These are phyloP conservation scores for Annulohypoxylon truncatum DNA, from an alignment of 2,329 filamentous ascomycete genomes.

Conservation along the genomic window DNA sequence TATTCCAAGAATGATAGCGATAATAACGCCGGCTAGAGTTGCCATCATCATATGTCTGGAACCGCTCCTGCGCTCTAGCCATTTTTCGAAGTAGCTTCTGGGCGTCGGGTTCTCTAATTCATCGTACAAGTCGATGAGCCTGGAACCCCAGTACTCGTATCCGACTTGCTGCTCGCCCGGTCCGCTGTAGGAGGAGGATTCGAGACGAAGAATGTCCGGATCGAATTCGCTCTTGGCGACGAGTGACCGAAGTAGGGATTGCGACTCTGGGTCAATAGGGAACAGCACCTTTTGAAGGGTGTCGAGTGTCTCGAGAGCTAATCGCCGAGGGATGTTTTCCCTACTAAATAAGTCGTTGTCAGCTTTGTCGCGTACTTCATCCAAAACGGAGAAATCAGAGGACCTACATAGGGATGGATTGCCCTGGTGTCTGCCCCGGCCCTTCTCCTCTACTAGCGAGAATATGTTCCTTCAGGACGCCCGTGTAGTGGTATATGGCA, in stretches of 20 bases:
- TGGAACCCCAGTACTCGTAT: neutral
- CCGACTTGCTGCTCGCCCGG: neutral
- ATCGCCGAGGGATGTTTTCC: neutral
- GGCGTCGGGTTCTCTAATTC: neutral
- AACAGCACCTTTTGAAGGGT: neutral
- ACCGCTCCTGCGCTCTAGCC: neutral
- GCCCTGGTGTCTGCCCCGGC: neutral
- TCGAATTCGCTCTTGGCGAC: neutral
- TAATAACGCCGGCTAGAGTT: neutral
- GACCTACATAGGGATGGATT: neutral
- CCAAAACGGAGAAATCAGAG: no score
- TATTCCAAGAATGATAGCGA: neutral
- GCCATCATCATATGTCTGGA: neutral
- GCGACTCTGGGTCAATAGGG: neutral
- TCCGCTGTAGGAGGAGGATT: neutral
- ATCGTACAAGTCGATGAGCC: neutral
- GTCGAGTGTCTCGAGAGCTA: neutral
- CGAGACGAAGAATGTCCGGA: neutral
- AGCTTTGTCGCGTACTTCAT: no score
- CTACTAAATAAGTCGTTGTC: neutral
- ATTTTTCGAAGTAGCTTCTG: neutral
- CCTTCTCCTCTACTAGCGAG: neutral
- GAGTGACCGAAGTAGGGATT: neutral
- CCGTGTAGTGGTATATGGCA: neutral
- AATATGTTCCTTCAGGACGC: neutral